These are phyloP conservation scores for Vaccinium corymbosum DNA, from an alignment of 148 eudicot species.

Conservation along the genomic window DNA sequence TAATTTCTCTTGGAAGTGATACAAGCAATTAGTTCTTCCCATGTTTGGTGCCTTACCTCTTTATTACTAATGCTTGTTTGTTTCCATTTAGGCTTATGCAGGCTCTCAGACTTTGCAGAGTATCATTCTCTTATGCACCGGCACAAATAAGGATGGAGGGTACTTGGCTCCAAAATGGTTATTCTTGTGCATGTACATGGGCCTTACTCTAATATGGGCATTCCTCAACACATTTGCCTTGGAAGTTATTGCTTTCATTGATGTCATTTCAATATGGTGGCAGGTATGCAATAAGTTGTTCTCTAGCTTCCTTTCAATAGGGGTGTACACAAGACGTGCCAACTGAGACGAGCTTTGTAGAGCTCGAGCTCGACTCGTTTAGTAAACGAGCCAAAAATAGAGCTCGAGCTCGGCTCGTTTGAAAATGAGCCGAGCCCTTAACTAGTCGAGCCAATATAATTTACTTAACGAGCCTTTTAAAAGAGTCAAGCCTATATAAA, in stretches of 20 bases:
- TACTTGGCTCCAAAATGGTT: conserved; percentile 64
- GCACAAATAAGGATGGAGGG: conserved; percentile 60
- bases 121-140: conserved; percentile 53
- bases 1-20: conserved; percentile 11
- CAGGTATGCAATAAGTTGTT: conserved; percentile 33
- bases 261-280: conserved; percentile 62
- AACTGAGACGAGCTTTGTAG: too few species aligned
- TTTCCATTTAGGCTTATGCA: conserved; percentile 51
- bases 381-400: too few species aligned
- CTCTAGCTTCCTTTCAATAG: neutral
- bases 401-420: too few species aligned
- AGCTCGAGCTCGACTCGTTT: too few species aligned
- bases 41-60: neutral
- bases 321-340: too few species aligned
- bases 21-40: neutral
- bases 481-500: too few species aligned
- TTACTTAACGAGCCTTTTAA: too few species aligned
- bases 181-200: conserved; percentile 58
- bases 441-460: too few species aligned
- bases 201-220: conserved; percentile 55
- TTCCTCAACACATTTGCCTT: conserved; percentile 61
- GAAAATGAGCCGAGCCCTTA: too few species aligned
- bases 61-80: neutral
- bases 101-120: conserved; percentile 59
- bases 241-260: conserved; percentile 54